Evolutionary conservation across 768 basidiomycete genomes (phyloP).

Genomic region (Asterophora parasitica): DNA sequence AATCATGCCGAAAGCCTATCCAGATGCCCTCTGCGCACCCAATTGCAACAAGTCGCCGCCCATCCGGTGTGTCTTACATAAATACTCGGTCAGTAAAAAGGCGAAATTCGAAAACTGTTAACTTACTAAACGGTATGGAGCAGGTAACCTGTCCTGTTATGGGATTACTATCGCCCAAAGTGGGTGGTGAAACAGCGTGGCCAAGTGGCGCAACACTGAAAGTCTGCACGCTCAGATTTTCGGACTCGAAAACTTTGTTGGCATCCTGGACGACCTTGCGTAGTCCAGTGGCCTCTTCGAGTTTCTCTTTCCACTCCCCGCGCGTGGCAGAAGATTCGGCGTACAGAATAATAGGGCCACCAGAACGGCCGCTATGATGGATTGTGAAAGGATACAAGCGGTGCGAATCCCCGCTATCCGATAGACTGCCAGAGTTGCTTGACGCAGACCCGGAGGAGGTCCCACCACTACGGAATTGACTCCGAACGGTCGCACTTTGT

Average conservation of each 20-base stretch:
- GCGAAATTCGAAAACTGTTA: constrained; percentile 11
- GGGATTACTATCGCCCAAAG: constrained; percentile 66
- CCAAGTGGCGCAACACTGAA: constrained; percentile 70
- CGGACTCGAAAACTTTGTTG: constrained; percentile 93
- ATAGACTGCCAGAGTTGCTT: constrained; percentile 18
- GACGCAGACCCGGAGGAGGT: constrained; percentile 15
- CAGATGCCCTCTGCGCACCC: constrained; percentile 93
- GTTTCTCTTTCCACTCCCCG: constrained; percentile 82
- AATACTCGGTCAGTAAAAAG: constrained; percentile 16
- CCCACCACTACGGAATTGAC: constrained; percentile 49
- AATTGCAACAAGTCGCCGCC: constrained; percentile 77
- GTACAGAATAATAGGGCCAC: constrained; percentile 80
- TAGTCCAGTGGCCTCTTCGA: constrained; percentile 86
- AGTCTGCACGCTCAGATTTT: constrained; percentile 82
- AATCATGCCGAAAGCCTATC: constrained; percentile 89
- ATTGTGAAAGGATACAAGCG: constrained; percentile 83
- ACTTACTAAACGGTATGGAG: constrained; percentile 85
- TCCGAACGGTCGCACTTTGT: constrained; percentile 57
- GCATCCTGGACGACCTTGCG: constrained; percentile 86
- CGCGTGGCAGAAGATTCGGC: constrained; percentile 71
- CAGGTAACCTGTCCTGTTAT: constrained; percentile 88
- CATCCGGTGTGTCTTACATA: constrained; percentile 83
- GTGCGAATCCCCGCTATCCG: constrained; percentile 58
- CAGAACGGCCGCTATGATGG: constrained; percentile 81
- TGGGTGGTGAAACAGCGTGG: constrained; percentile 38